These are phyloP conservation scores for Arachnomyces sp. DNA, from an alignment of 2,329 filamentous ascomycete genomes.

Conservation along the genomic window DNA sequence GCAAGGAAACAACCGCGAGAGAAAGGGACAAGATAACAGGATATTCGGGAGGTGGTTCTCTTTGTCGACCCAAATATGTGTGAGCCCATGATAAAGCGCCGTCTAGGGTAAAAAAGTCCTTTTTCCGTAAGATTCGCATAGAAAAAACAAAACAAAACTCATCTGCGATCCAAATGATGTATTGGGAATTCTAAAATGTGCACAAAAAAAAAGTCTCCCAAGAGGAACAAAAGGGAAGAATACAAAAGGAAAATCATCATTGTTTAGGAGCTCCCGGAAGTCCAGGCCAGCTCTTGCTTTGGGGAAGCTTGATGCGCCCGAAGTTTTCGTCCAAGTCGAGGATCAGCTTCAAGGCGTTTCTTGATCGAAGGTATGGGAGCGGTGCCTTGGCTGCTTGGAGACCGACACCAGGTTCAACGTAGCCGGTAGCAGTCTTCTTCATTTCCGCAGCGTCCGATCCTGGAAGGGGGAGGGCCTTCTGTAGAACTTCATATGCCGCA, in stretches of 20 bases:
- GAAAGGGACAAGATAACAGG: too few relatives aligned
- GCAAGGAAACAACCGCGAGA: too few relatives aligned
- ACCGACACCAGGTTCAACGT: conserved; percentile 56
- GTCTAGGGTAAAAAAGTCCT: too few relatives aligned
- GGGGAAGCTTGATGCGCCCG: conserved; percentile 60
- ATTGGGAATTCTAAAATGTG: too few relatives aligned
- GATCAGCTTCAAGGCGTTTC: conserved; percentile 92
- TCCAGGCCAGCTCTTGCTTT: conserved; percentile 27
- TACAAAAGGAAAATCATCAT: conserved; percentile 2
- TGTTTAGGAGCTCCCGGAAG: conserved; percentile 8
- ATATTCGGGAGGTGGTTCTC: too few relatives aligned
- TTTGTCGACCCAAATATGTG: too few relatives aligned
- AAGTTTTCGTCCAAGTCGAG: conserved; percentile 92
- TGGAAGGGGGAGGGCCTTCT: conserved; percentile 71
- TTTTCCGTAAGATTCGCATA: too few relatives aligned
- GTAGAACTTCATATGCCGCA: conserved; percentile 87
- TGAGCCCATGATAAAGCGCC: too few relatives aligned
- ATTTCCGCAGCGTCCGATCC: conserved; percentile 50
- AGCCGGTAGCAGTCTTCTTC: conserved; percentile 45
- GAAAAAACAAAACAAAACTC: too few relatives aligned
- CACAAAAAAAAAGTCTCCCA: too few relatives aligned
- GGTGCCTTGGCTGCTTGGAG: conserved; percentile 58
- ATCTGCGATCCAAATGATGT: too few relatives aligned
- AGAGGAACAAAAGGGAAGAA: too few relatives aligned
- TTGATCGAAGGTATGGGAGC: conserved; percentile 62